Base-by-base conservation (phyloP, 192 early-diverging fungal genomes). In the Coemansia sp. region DNA sequence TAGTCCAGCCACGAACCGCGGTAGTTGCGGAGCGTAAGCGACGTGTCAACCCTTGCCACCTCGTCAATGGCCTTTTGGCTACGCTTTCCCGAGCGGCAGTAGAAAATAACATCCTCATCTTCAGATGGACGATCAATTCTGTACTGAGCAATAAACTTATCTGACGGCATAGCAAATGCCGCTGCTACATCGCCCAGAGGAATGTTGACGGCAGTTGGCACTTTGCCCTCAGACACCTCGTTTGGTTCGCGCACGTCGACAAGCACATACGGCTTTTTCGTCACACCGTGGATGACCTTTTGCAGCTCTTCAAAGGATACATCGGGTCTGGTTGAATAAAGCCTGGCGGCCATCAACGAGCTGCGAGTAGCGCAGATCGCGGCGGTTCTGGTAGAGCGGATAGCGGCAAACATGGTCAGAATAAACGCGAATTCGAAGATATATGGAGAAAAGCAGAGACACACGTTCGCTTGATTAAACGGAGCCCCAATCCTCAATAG, bases 221-320 rank as follows among this genome's bases (percentile, higher is more conserved):
- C 87, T 46, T 53, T 60, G 26, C 89, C 89, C 52, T 84, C 66
- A 17, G 72, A 75, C 11, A 87, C 72, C 71, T 90, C 89, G 21
- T 78, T 66, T 7, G 81, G 69, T 57, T 89, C 89, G 53, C 89
- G 85, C 44, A 90, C 89, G 68, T 90, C 89, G 48, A 90, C 86
- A 42, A 90, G 69, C 26, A 69, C 58, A 48, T 83, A 86, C 11
- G 64, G 60, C 36, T 40, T 64, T 60, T 17, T n/a, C 5, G 48
- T 34, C 25, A 72, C 66, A 17, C 78, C 78, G 40, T 81, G 78
- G 49, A 81, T 81, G 51, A 69, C 57, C 67, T 66, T 69, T 22
- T 62, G 49, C 25, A 81, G 78, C 67, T 81, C 73, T 4, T 63
- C 61, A 44, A 76, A 81, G 31, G 74, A 69, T 14, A 81, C 78